phyloP scores from a whole-genome alignment of 116 monocot species.

The Zostera marina region DNA sequence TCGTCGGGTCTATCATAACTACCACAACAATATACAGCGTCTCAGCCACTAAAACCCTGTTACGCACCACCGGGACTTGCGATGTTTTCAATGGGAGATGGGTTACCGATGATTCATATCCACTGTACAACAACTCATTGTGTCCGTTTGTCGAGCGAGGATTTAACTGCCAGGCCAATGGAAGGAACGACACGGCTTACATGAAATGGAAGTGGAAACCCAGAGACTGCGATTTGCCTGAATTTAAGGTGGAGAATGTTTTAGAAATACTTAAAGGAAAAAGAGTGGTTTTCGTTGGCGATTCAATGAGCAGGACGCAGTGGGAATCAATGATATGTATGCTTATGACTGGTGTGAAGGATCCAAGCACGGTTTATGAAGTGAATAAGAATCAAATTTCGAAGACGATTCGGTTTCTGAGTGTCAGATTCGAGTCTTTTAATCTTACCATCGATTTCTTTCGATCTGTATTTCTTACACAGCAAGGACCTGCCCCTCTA shows the following conservation, averaged over 20 bases:
- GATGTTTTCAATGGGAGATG: conserved; percentile 14
- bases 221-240: conserved; percentile 14
- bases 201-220: conserved; percentile 13
- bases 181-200: conserved; percentile 22
- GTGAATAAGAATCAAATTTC: conserved; percentile 74
- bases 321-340: conserved; percentile 36
- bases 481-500: conserved; percentile 35
- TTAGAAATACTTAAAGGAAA: conserved; percentile 27
- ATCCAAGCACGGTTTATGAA: conserved; percentile 61
- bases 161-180: conserved; percentile 34
- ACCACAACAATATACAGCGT: too few species aligned
- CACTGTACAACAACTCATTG: conserved; percentile 22
- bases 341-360: conserved; percentile 80
- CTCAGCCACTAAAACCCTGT: too few species aligned
- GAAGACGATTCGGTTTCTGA: conserved; percentile 75
- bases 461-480: conserved; percentile 72
- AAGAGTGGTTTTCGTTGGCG: conserved; percentile 26
- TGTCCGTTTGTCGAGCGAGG: conserved; percentile 24
- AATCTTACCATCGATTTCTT: conserved; percentile 83
- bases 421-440: conserved; percentile 53
- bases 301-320: conserved; percentile 22
- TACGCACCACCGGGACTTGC: background rate
- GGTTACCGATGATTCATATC: conserved; percentile 8
- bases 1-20: too few species aligned
- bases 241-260: conserved; percentile 17